Base-by-base conservation (phyloP, 1,284 basidiomycete genomes). In the Afroboletus lepidellus region DNA sequence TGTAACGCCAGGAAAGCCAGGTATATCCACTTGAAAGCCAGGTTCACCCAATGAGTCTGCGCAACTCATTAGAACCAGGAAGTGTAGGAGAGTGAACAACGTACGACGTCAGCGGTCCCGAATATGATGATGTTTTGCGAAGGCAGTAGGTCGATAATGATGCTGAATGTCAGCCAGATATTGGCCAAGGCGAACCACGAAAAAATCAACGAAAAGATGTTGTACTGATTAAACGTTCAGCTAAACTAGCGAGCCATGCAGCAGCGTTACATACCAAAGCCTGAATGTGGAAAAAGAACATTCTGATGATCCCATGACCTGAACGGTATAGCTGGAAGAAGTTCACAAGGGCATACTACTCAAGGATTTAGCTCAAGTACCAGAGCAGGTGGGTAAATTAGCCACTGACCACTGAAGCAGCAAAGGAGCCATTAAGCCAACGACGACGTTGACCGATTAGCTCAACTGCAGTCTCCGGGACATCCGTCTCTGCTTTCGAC, bases 381-480 rank as follows among this genome's bases (percentile, higher is more conserved):
- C 11, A n/a, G 20, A 25, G 23, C 8, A 16, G 3, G 11, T 27
- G 16, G 12, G 13, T 2, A 25, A 50, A 30, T 30, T 12, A 8
- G 5, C 36, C 16, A 80, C 85, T 67, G 69, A 90, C 89, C 53
- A 98, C 89, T 3, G 93, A 94, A 9, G 95, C 96, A 33, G 95
- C 95, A 64, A 98, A 98, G 12, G 92, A 96, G 55, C 96, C 96
- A 66, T 99, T 99, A 63, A 98, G 70, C 96, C 93, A 97, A 59
- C 94, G 87, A 60, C 93, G 88, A 69, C 93, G 90, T 72, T 99
- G 96, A 57, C 93, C 91, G 70, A 98, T 98, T 49, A 99, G 74
- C 67, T 96, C 94, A 7, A 87, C 83, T 5, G 93, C 94, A 23
- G 81, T 78, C 72, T 98, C 95, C 11, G 93, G 93, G 20, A 95